Evolutionary conservation across 768 basidiomycete species (phyloP).

Genomic region (Tylopilus subfusipes): DNA sequence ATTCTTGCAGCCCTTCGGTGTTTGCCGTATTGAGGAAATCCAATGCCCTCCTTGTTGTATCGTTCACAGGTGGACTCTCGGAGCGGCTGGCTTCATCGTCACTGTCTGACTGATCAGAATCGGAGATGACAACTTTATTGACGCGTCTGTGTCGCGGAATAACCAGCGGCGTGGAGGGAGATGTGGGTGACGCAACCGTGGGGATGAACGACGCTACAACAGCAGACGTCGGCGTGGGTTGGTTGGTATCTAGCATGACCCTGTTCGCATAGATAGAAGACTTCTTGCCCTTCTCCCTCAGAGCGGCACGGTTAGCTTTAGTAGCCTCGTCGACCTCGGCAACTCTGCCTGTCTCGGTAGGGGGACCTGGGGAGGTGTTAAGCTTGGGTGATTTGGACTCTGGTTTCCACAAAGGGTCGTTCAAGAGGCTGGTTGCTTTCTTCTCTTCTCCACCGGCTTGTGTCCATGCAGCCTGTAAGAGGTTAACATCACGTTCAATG

Average conservation of each 20-base stretch:
- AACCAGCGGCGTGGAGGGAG: conserved; percentile 42
- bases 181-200: conserved; percentile 35
- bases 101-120: conserved; percentile 49
- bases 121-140: conserved; percentile 64
- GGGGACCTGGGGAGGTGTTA: conserved; percentile 15
- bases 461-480: conserved; percentile 63
- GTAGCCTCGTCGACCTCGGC: conserved; percentile 72
- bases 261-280: conserved; percentile 81
- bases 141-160: conserved; percentile 47
- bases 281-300: conserved; percentile 73
- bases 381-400: conserved; percentile 14
- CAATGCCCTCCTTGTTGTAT: conserved; percentile 51
- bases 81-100: conserved; percentile 40
- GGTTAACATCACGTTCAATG: conserved; percentile 38
- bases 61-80: conserved; percentile 33
- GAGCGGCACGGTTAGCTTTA: conserved; percentile 60
- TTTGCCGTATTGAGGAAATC: conserved; percentile 66
- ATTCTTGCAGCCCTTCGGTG: conserved; percentile 63
- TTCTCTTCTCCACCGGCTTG: conserved; percentile 59
- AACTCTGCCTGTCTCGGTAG: conserved; percentile 53
- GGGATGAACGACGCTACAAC: conserved; percentile 30
- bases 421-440: conserved; percentile 55
- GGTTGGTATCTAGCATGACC: conserved; percentile 45
- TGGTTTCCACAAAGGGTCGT: conserved; percentile 55
- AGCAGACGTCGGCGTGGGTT: conserved; percentile 36